Base-by-base conservation (phyloP, 2,329 filamentous ascomycete species). In the Triangularia setosa region DNA sequence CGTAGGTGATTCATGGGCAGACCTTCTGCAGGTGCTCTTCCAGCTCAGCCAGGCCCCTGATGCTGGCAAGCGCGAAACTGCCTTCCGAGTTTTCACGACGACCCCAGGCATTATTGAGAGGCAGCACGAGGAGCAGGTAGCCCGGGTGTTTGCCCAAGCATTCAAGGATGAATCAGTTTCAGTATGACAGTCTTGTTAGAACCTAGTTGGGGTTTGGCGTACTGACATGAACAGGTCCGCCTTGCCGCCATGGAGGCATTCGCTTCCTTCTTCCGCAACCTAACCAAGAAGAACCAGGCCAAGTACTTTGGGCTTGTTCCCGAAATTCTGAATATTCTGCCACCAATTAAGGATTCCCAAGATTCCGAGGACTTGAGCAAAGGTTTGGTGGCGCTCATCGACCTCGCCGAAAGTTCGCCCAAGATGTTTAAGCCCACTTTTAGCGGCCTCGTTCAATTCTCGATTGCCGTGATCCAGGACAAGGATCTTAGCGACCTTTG, bases 391-490 rank as follows among this genome's bases (percentile, higher is more conserved):
- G 90, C 94, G 24, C 84, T 99, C 57, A 97, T 99, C 72, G 95
- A 98, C 69, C 84, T 99, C 62, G 95, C 95, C 44, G 95, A 98
- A 78, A 86, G 90, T n/a, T 90, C 92, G 23, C 93, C 94, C 23
- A 96, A 95, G 79, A 98, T 98, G 93, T 99, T 99, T 81, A 96
- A 95, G 79, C 85, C 85, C 21, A 83, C 96, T n/a, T 99, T 99
- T 80, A 90, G 90, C 74, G 93, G 92, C 73, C 84, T 99, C 3
- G 94, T 98, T 60, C 89, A 91, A 71, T 97, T 99, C 79, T 94
- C 90, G 75, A 88, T 98, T 65, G 92, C 91, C 6, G 93, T 98
- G 64, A 91, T 99, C 70, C 91, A 96, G 72, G 94, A 99, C 76
- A 98, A 98, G 80, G 93, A 98, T 67, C 84, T 99, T 23, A 90